Percentiles rank a stretch among this genome's conserved stretches.
These are phyloP conservation scores for Parmelia sp. DNA, from an alignment of 495 filamentous ascomycete species.

Conservation along the genomic window DNA sequence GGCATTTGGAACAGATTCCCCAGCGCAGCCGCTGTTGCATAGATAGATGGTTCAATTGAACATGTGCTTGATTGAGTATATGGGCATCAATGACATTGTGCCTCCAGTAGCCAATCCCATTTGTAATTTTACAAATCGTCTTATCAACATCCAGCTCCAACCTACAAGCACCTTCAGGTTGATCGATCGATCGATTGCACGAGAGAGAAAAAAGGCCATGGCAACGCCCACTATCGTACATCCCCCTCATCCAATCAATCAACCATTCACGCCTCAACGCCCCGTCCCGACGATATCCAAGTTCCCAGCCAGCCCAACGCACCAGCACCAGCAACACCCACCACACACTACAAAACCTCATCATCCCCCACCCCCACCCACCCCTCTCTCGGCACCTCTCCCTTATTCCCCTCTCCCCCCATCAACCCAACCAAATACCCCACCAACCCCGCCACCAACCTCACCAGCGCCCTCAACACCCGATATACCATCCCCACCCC, in stretches of 20 bases:
- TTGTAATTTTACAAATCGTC: too few relatives aligned
- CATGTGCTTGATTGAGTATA: too few relatives aligned
- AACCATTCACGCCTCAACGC: not conserved
- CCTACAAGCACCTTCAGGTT: too few relatives aligned
- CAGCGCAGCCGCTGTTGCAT: slow-evolving; percentile 5
- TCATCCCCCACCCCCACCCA: slow-evolving; percentile 27
- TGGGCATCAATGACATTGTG: too few relatives aligned
- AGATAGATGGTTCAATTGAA: not conserved
- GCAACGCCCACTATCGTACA: too few relatives aligned
- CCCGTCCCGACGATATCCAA: too few relatives aligned
- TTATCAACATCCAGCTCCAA: too few relatives aligned
- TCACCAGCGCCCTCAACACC: not conserved
- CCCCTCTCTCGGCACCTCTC: slow-evolving; percentile 16
- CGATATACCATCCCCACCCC: not conserved
- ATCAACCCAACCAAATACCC: slow-evolving; percentile 23
- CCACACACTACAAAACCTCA: slow-evolving; percentile 22
- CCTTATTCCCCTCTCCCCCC: not conserved
- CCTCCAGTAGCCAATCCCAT: too few relatives aligned
- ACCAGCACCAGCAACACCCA: not conserved
- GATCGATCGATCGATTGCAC: too few relatives aligned
- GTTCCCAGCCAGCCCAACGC: not conserved
- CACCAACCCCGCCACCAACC: not conserved
- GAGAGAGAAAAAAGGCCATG: too few relatives aligned
- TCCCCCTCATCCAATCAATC: not conserved
- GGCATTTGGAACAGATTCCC: too few relatives aligned